Base-by-base conservation (phyloP, 257 asterid species). In the Nicotiana noctiflora region DNA sequence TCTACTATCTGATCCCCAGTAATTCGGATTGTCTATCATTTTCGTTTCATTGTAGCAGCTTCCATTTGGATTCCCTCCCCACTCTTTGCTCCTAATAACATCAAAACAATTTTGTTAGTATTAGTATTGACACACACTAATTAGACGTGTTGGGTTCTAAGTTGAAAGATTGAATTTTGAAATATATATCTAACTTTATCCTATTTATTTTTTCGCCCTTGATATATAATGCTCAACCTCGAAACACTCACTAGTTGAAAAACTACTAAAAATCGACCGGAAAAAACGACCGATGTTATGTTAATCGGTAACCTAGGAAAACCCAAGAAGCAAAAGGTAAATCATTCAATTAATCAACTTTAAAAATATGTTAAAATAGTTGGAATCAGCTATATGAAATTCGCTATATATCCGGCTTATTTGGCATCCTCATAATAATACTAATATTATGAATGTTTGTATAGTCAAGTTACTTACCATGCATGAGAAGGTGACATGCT, bases 401-500 rank as follows among this genome's bases (percentile, higher is more conserved):
- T 52, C 4, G 1, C 15, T 14, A 52, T 52, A 4, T 4, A 52
- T 53, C 5, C 2, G 59, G 59, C 65, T 52, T 13, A 52, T 53
- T 53, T 53, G 59, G 59, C 65, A 60, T 60, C 10, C 63, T 8
- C 21, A 19, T 51, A 51, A 18, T 4, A 8, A 57, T 40, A 9
- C 11, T 40, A 2, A 40, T 40, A 40, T 23, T 57, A 23, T 55
- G 19, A 62, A 25, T 25, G 0, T 63, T 29, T 65, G 51, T 17
- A 65, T 1, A 17, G 37, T 62, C 0, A 62, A 0, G 13, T 44
- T 7, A 56, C 66, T 79, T 21, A 79, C 82, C 76, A 63, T 65
- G 53, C 60, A 79, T 79, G 82, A 49, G 61, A 19, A 11, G 82
- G 82, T 64, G 82, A 79, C 63, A 79, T 79, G 25, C 77, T 40